These are phyloP conservation scores for Wallemia ichthyophaga DNA, from an alignment of 1,284 basidiomycete species.

Conservation along the genomic window DNA sequence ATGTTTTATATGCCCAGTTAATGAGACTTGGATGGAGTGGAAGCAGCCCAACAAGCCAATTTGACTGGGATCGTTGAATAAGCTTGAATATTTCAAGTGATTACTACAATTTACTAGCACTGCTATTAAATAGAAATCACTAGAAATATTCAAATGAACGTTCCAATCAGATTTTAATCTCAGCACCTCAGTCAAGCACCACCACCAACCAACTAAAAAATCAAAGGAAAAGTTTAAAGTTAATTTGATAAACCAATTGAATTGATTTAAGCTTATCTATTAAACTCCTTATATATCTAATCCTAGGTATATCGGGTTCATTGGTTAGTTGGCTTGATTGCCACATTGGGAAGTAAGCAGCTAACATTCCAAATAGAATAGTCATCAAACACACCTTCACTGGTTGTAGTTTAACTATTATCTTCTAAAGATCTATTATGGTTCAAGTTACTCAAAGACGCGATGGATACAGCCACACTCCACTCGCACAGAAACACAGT, in stretches of 20 bases:
- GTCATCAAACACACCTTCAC: conserved; percentile 1
- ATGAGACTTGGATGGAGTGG: neutral
- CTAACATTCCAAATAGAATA: too few relatives aligned
- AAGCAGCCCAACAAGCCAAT: neutral
- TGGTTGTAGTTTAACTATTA: neutral
- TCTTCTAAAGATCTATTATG: too few relatives aligned
- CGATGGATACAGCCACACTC: neutral
- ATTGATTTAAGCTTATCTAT: neutral
- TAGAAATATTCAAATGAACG: too few relatives aligned
- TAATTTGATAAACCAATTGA: neutral
- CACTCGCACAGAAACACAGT: neutral
- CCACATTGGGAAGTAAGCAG: too few relatives aligned
- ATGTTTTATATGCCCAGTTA: neutral
- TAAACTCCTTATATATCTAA: neutral
- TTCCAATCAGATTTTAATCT: too few relatives aligned
- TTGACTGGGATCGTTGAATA: too few relatives aligned
- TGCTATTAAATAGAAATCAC: too few relatives aligned
- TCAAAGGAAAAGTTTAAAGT: neutral
- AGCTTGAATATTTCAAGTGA: too few relatives aligned
- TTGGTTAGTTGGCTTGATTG: neutral
- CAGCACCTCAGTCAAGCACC: too few relatives aligned
- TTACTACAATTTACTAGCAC: too few relatives aligned
- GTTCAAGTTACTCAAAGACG: neutral
- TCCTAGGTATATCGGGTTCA: neutral
- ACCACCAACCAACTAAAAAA: neutral